These are phyloP conservation scores for Pseudozyma sp. DNA, from an alignment of 1,284 basidiomycete species.

Conservation along the genomic window DNA sequence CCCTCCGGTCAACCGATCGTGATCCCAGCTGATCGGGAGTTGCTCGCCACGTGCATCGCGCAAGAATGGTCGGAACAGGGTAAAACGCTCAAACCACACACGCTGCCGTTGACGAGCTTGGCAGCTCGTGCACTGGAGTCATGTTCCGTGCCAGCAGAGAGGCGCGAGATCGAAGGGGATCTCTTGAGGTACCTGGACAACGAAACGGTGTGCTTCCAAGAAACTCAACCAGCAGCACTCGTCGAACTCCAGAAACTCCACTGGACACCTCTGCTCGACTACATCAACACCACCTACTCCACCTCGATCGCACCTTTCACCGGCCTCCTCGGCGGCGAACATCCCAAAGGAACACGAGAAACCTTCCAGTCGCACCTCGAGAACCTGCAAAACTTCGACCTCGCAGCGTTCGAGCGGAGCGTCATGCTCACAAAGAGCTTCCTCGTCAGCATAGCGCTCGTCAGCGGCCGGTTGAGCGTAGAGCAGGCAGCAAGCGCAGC, in stretches of 20 bases:
- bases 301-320: constrained; percentile 38
- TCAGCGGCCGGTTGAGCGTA: constrained; percentile 76
- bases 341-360: constrained; percentile 23
- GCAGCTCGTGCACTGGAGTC: constrained; percentile 89
- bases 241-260: constrained; percentile 84
- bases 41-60: constrained; percentile 87
- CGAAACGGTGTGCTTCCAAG: constrained; percentile 93
- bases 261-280: constrained; percentile 88
- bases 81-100: constrained; percentile 85
- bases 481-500: constrained; percentile 87
- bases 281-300: constrained; percentile 79
- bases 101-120: constrained; percentile 87
- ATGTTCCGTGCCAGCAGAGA: constrained; percentile 74
- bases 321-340: constrained; percentile 46
- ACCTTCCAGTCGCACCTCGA: constrained; percentile 34
- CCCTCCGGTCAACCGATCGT: constrained; percentile 81
- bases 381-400: constrained; percentile 45
- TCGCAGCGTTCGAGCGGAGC: constrained; percentile 84
- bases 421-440: constrained; percentile 93
- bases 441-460: constrained; percentile 85
- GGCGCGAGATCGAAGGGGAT: constrained; percentile 77
- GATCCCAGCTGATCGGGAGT: constrained; percentile 77
- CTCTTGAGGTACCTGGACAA: constrained; percentile 90
- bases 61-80: constrained; percentile 97
- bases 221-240: constrained; percentile 80